Evolutionary conservation across 345 rosid species (phyloP).

Genomic region (Camelina sativa): DNA sequence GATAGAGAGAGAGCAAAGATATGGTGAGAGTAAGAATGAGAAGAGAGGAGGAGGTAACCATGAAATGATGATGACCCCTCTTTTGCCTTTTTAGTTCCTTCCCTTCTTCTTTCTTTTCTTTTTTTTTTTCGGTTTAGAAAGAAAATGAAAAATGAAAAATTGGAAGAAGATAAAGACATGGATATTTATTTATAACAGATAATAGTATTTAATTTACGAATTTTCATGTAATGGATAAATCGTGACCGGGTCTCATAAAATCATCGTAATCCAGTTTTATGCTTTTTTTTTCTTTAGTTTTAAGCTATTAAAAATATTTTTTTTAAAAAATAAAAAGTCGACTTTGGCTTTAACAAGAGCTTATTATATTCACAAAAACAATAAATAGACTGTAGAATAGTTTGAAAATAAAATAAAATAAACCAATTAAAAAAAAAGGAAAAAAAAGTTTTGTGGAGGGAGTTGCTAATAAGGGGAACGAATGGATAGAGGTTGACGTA

Average conservation of each 20-base stretch:
- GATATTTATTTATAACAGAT: constrained; percentile 7
- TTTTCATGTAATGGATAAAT: constrained; percentile 29
- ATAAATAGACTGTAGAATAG: not conserved
- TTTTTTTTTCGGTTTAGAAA: not conserved
- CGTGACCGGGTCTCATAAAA: constrained; percentile 27
- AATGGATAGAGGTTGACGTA: constrained; percentile 54
- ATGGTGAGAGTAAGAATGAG: constrained; percentile 36
- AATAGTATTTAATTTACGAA: not conserved
- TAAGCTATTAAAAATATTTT: not conserved
- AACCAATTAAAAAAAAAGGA: not conserved
- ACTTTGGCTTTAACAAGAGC: not conserved
- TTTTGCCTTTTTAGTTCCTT: constrained; percentile 29
- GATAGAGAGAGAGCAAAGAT: constrained; percentile 29
- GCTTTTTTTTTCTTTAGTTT: not conserved
- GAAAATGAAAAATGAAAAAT: not conserved
- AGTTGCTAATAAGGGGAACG: constrained; percentile 33
- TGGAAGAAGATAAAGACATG: constrained; percentile 25
- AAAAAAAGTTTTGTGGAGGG: constrained; percentile 33
- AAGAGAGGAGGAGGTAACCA: constrained; percentile 36
- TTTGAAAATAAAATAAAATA: not conserved
- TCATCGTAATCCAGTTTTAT: not conserved
- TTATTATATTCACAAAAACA: too few relatives aligned
- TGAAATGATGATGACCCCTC: constrained; percentile 41
- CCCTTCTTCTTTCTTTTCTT: constrained; percentile 1
- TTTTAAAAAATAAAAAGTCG: not conserved